Conservation (phyloP, 345 rosid species). For the Bruguiera sexangula region DNA sequence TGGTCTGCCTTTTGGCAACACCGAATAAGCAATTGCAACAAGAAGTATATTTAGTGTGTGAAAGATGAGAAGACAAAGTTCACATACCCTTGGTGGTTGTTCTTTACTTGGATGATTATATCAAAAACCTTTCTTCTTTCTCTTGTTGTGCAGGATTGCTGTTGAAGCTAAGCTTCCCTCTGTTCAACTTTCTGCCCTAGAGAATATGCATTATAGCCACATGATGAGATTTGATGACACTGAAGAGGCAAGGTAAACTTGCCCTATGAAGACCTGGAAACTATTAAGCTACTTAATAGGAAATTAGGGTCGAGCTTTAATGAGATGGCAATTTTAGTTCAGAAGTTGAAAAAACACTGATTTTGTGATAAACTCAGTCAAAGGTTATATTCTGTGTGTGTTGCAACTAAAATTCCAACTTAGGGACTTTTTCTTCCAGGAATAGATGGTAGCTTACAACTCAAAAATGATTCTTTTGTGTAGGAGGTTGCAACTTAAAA, state of each 20-base stretch:
- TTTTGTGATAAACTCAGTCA: background rate
- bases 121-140: background rate
- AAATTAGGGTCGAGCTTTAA: conserved; percentile 1
- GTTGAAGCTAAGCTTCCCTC: conserved; percentile 63
- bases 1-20: background rate
- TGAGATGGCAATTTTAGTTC: conserved; percentile 8
- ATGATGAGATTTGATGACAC: conserved; percentile 88
- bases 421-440: background rate
- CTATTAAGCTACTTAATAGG: conserved; percentile 9
- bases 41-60: no score
- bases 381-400: background rate
- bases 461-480: conserved; percentile 16
- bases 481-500: conserved; percentile 69
- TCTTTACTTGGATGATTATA: background rate
- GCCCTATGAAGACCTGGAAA: conserved; percentile 1
- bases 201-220: conserved; percentile 91
- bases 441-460: conserved; percentile 6
- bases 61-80: no score
- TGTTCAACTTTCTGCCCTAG: conserved; percentile 73
- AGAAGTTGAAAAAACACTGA: conserved; percentile 9
- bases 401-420: background rate
- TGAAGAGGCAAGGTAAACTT: conserved; percentile 71
- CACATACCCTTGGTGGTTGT: no score
- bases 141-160: conserved; percentile 56
- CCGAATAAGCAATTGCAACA: no score